phyloP scores from a whole-genome alignment of 305 asterid genomes.

The Fraxinus xanthoxyloides region DNA sequence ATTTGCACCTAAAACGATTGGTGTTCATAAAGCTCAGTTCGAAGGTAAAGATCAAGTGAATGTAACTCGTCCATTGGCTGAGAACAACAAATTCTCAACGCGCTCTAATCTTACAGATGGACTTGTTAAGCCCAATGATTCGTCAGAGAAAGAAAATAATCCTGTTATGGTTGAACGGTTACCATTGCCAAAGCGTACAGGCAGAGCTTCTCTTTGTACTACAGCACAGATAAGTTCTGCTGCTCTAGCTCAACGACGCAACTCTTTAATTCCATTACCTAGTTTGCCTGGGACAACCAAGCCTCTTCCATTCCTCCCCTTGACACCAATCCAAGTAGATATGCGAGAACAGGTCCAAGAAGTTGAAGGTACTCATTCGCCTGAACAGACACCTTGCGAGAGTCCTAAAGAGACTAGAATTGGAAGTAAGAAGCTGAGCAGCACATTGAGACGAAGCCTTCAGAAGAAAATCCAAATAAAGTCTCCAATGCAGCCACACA shows the following conservation, averaged over 20 bases:
- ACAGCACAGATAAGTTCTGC: slow-evolving; percentile 35
- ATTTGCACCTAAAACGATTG: slow-evolving; percentile 45
- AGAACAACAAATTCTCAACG: slow-evolving; percentile 47
- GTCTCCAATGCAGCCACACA: slow-evolving; percentile 66
- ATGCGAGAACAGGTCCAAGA: slow-evolving; percentile 27
- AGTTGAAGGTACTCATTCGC: slow-evolving; percentile 37
- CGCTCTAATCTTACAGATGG: slow-evolving; percentile 37
- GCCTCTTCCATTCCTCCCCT: slow-evolving; percentile 44
- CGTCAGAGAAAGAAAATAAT: slow-evolving; percentile 62
- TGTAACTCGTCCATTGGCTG: slow-evolving; percentile 33
- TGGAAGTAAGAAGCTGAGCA: slow-evolving; percentile 43
- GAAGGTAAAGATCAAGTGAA: slow-evolving; percentile 28
- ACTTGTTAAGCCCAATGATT: slow-evolving; percentile 28
- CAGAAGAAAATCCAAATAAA: slow-evolving; percentile 63
- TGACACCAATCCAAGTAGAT: slow-evolving; percentile 47
- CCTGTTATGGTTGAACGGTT: slow-evolving; percentile 52
- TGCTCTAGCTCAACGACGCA: slow-evolving; percentile 50
- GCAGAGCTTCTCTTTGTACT: slow-evolving; percentile 73
- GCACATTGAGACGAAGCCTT: slow-evolving; percentile 58
- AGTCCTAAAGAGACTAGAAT: slow-evolving; percentile 53
- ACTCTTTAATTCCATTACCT: slow-evolving; percentile 75
- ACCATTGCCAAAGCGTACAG: slow-evolving; percentile 52
- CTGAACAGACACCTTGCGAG: slow-evolving; percentile 43
- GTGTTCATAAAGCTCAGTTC: too few relatives aligned
- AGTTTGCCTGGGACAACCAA: slow-evolving; percentile 37